Conservation (phyloP, 805 yeast species). For the Millerozyma miso region DNA sequence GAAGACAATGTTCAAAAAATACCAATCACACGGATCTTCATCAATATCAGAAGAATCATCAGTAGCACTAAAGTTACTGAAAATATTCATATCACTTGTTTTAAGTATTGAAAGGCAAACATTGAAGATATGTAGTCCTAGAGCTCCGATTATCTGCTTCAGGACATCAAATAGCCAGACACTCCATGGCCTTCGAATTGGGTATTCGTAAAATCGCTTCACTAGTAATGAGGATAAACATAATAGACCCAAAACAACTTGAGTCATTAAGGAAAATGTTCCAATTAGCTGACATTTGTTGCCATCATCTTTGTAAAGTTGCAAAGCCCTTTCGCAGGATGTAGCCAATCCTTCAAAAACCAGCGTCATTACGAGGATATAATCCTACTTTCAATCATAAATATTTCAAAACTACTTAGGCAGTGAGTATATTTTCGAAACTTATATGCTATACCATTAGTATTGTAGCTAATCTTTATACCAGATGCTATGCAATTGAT, state of each 20-base stretch:
- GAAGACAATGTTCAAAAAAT: slow-evolving; percentile 78
- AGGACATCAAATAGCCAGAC: slow-evolving; percentile 89
- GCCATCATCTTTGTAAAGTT: slow-evolving; percentile 12
- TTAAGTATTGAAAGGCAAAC: slow-evolving; percentile 64
- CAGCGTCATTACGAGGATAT: neutral
- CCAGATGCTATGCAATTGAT: too few species aligned
- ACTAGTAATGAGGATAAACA: slow-evolving; percentile 70
- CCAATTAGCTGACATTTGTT: slow-evolving; percentile 57
- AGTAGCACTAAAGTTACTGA: slow-evolving; percentile 4
- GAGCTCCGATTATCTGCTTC: slow-evolving; percentile 84
- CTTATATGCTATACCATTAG: neutral
- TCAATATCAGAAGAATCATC: slow-evolving; percentile 27
- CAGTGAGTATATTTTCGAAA: too few species aligned
- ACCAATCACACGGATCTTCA: slow-evolving; percentile 86
- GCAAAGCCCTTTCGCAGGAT: neutral
- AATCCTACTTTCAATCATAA: neutral
- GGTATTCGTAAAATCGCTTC: slow-evolving; percentile 76
- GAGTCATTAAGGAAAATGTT: slow-evolving; percentile 80
- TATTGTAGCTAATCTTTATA: too few species aligned
- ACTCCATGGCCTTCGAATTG: slow-evolving; percentile 76
- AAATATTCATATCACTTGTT: slow-evolving; percentile 13
- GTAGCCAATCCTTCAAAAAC: neutral
- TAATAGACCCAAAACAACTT: slow-evolving; percentile 67
- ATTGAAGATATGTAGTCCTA: slow-evolving; percentile 78
- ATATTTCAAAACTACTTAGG: too few species aligned